A percentile compares a stretch with the other conserved stretches of the same genome.
phyloP scores from a whole-genome alignment of 2,329 filamentous ascomycete species.

The Fusarium annulatum region DNA sequence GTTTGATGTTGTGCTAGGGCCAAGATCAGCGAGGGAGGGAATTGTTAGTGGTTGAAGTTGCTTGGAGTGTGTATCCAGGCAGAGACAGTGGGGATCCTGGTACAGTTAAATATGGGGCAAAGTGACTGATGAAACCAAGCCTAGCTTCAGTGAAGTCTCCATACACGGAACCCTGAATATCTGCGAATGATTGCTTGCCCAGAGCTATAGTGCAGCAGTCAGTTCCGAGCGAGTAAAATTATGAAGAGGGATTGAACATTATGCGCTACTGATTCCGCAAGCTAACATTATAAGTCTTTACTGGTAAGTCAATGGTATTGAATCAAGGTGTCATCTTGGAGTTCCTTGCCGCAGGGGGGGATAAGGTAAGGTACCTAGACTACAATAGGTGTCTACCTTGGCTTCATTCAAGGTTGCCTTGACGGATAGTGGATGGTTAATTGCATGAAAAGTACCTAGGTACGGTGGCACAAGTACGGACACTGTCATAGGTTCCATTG shows the following conservation, averaged over 20 bases:
- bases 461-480: not conserved
- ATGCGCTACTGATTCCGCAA: not conserved
- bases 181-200: not conserved
- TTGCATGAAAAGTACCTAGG: not conserved
- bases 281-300: not conserved
- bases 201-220: not conserved
- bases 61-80: slow-evolving; percentile 9
- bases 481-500: not conserved
- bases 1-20: slow-evolving; percentile 24
- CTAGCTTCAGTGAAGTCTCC: not conserved
- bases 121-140: slow-evolving; percentile 19
- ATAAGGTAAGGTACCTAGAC: not conserved
- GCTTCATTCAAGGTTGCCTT: not conserved
- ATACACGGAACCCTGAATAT: not conserved
- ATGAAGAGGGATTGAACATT: not conserved
- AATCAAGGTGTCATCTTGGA: slow-evolving; percentile 35
- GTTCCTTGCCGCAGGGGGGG: slow-evolving; percentile 23
- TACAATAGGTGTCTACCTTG: slow-evolving; percentile 6
- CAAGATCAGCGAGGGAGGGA: slow-evolving; percentile 28
- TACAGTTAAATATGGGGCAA: slow-evolving; percentile 16
- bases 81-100: not conserved
- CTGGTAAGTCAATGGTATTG: slow-evolving; percentile 5
- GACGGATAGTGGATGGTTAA: not conserved
- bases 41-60: slow-evolving; percentile 24
- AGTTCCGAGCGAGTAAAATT: not conserved